Conservation (phyloP, 139 green algal genomes). For the Tetraselmis chui region DNA sequence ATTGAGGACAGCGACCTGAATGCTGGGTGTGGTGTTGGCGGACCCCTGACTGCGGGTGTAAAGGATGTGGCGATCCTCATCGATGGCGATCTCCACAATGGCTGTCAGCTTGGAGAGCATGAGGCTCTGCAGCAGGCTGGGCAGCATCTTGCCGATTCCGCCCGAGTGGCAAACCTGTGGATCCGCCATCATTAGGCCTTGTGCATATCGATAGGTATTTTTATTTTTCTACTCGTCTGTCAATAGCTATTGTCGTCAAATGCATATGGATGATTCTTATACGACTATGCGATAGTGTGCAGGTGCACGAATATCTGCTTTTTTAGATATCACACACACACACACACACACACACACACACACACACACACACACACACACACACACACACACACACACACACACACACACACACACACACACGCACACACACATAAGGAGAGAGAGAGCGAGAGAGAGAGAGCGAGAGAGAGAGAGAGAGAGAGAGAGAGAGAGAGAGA, state of each 20-base stretch:
- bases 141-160: constrained; percentile 51
- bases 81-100: constrained; percentile 66
- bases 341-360: too few relatives aligned
- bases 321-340: too few relatives aligned
- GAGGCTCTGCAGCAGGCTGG: constrained; percentile 58
- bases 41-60: constrained; percentile 66
- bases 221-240: too few relatives aligned
- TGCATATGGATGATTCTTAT: too few relatives aligned
- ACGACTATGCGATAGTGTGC: too few relatives aligned
- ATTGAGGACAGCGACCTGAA: constrained; percentile 36
- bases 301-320: too few relatives aligned
- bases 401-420: constrained; percentile 11
- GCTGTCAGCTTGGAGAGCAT: constrained; percentile 31
- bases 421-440: too few relatives aligned
- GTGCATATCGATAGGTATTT: too few relatives aligned
- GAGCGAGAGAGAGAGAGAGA: too few relatives aligned
- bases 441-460: too few relatives aligned
- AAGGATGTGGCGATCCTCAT: constrained; percentile 72
- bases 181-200: not conserved
- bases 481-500: too few relatives aligned
- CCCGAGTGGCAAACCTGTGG: constrained; percentile 40
- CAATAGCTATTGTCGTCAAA: too few relatives aligned
- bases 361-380: not conserved
- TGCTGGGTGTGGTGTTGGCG: constrained; percentile 10
- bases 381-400: constrained; percentile 14